Evolutionary conservation across 148 eudicot species (phyloP).

Genomic region (Limonium bicolor): DNA sequence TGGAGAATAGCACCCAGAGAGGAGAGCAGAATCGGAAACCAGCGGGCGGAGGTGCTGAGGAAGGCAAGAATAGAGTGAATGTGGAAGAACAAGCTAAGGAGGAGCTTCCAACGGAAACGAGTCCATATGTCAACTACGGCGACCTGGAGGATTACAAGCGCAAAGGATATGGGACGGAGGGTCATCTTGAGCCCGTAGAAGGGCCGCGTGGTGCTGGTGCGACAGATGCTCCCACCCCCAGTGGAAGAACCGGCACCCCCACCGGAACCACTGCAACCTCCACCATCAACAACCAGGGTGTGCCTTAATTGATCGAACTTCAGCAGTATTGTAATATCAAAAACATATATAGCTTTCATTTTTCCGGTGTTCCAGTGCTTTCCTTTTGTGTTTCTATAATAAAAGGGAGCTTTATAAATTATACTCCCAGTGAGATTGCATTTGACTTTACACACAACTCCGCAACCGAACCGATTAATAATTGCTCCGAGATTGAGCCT

Average conservation of each 20-base stretch:
- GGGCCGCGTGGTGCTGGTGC: slow-evolving; percentile 55
- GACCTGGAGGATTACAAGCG: slow-evolving; percentile 82
- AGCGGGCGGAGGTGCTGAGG: neutral
- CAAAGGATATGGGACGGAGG: slow-evolving; percentile 78
- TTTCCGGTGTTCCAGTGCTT: too few relatives aligned
- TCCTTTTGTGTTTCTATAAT: too few relatives aligned
- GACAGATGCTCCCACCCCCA: slow-evolving; percentile 68
- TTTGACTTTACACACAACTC: too few relatives aligned
- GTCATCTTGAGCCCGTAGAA: slow-evolving; percentile 37
- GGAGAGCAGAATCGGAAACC: slow-evolving; percentile 11
- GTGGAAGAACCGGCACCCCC: slow-evolving; percentile 18
- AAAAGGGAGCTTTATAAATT: too few relatives aligned
- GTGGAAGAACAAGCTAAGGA: slow-evolving; percentile 16
- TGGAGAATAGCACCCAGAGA: neutral
- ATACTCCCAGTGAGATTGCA: too few relatives aligned
- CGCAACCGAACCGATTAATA: too few relatives aligned
- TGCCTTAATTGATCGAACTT: slow-evolving; percentile 15
- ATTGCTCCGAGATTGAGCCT: too few relatives aligned
- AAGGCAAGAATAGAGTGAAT: slow-evolving; percentile 1
- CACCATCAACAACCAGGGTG: slow-evolving; percentile 25
- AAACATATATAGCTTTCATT: too few relatives aligned
- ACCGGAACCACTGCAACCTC: slow-evolving; percentile 31
- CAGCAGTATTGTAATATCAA: too few relatives aligned
- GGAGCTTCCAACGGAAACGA: slow-evolving; percentile 46
- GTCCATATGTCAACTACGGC: slow-evolving; percentile 74